Conservation (phyloP, 352 stramenopile genomes). For the Plasmopara muralis region DNA sequence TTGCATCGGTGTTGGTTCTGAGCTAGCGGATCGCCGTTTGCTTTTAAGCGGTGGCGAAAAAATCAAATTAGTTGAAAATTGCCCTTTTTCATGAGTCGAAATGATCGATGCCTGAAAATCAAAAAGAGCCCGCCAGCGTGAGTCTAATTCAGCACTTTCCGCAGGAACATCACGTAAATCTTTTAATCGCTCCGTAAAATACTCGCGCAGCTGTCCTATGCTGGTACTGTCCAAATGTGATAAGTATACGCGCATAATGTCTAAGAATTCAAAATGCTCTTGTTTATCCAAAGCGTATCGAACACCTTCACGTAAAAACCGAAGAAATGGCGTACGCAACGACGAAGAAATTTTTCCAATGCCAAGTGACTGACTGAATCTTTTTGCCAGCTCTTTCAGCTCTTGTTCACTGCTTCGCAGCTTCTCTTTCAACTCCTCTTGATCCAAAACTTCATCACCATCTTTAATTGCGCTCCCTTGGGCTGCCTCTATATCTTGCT, state of each 20-base stretch:
- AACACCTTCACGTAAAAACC: conserved; percentile 78
- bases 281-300: conserved; percentile 56
- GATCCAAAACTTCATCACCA: conserved; percentile 29
- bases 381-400: conserved; percentile 68
- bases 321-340: conserved; percentile 67
- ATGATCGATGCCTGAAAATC: conserved; percentile 56
- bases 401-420: conserved; percentile 43
- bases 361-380: conserved; percentile 73
- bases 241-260: conserved; percentile 62
- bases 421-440: conserved; percentile 52
- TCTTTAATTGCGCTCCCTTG: conserved; percentile 10
- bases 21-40: conserved; percentile 31
- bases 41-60: conserved; percentile 27
- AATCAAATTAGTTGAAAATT: conserved; percentile 8
- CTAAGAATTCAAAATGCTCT: conserved; percentile 63
- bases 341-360: conserved; percentile 63
- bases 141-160: conserved; percentile 34
- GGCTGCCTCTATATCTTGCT: conserved; percentile 41
- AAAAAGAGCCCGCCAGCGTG: conserved; percentile 50
- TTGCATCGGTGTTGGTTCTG: conserved; percentile 29
- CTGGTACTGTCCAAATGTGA: conserved; percentile 58
- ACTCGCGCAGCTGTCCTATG: conserved; percentile 54
- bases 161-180: conserved; percentile 34
- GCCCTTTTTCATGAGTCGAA: conserved; percentile 14
- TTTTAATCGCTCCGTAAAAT: conserved; percentile 62